Conservation (phyloP, 805 yeast species). For the Wickerhamiella lipophila region DNA sequence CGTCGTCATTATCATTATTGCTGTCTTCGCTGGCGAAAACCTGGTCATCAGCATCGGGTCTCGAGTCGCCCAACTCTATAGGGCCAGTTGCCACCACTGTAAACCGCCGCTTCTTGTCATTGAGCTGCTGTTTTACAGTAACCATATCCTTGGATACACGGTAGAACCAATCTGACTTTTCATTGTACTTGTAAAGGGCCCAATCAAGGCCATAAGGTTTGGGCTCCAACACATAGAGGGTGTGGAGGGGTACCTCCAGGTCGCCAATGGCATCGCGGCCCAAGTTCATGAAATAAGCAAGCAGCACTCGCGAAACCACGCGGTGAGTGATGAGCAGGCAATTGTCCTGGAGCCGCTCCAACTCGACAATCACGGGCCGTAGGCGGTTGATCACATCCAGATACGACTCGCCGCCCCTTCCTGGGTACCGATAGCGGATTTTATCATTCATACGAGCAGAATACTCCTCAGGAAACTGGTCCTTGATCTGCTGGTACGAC, state of each 20-base stretch:
- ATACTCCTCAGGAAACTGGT: conserved; percentile 62
- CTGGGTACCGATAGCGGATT: conserved; percentile 82
- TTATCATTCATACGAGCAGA: conserved; percentile 63
- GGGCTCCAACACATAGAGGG: conserved; percentile 78
- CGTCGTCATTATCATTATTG: neutral
- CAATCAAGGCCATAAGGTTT: conserved; percentile 95
- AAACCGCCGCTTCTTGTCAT: conserved; percentile 22
- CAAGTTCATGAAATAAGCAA: conserved; percentile 81
- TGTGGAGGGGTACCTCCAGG: conserved; percentile 84
- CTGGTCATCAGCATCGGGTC: conserved; percentile 8
- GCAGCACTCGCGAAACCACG: conserved; percentile 73
- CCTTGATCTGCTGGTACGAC: conserved; percentile 79
- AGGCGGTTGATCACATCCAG: conserved; percentile 84
- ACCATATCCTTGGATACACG: conserved; percentile 36
- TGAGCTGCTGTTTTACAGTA: conserved; percentile 19
- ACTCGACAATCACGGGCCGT: conserved; percentile 80
- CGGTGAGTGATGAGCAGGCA: conserved; percentile 74
- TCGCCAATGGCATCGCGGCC: conserved; percentile 68
- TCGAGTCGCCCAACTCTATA: conserved; percentile 19
- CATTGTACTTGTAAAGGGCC: conserved; percentile 79
- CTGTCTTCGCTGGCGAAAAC: neutral
- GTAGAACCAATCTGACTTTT: conserved; percentile 59
- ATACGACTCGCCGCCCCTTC: conserved; percentile 94
- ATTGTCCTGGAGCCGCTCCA: conserved; percentile 84
- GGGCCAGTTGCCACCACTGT: conserved; percentile 23